Conservation (phyloP, 2,329 filamentous ascomycete genomes). For the Pseudocercospora macadamiae region DNA sequence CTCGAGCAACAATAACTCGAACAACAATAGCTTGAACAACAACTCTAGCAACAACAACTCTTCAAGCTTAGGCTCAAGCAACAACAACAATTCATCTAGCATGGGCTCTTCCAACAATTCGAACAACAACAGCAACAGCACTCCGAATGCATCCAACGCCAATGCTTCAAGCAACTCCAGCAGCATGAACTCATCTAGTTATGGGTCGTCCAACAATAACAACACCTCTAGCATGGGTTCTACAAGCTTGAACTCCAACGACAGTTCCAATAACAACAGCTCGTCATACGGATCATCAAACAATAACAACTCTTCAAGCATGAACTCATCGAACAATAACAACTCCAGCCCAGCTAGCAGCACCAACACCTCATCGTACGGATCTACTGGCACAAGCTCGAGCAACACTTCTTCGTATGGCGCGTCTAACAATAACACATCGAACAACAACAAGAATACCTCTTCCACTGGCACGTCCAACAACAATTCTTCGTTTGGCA, state of each 20-base stretch:
- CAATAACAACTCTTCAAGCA: conserved; percentile 14
- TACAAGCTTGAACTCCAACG: not conserved
- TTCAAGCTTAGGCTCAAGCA: not conserved
- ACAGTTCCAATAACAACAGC: conserved; percentile 1
- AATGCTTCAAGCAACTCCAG: conserved; percentile 8
- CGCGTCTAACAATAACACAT: conserved; percentile 4
- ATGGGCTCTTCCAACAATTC: not conserved
- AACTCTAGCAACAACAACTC: conserved; percentile 7
- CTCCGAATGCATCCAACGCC: not conserved
- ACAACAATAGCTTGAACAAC: conserved; percentile 6
- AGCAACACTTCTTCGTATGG: conserved; percentile 1
- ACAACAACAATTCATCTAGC: not conserved
- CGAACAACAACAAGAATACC: conserved; percentile 1
- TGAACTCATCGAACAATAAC: conserved; percentile 12
- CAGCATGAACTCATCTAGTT: not conserved
- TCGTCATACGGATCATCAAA: conserved; percentile 10
- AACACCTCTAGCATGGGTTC: not conserved
- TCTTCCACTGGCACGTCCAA: not conserved
- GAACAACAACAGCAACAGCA: conserved; percentile 8
- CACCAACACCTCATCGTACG: conserved; percentile 11
- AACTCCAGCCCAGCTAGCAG: not conserved
- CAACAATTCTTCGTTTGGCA: conserved; percentile 1
- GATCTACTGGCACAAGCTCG: not conserved
- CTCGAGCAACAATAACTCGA: conserved; percentile 14
- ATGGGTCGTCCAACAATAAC: conserved; percentile 7